These are phyloP conservation scores for Gnomoniopsis smithogilvyi DNA, from an alignment of 2,329 filamentous ascomycete species.

Conservation along the genomic window DNA sequence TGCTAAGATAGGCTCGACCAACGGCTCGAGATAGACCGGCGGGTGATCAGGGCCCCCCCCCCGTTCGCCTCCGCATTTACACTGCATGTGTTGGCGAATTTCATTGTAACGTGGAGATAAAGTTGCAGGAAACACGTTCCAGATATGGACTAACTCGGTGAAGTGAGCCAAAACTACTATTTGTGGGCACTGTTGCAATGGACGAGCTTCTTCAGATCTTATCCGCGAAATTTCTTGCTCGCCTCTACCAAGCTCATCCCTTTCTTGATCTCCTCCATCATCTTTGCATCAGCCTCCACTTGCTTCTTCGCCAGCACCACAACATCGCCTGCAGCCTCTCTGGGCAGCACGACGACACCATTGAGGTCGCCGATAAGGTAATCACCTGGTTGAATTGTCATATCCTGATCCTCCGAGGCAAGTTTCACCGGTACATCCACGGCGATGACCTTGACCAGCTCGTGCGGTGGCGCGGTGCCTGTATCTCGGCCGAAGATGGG, in stretches of 20 bases:
- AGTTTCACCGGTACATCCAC: conserved; percentile 39
- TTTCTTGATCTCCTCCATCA: conserved; percentile 35
- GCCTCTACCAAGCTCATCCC: conserved; percentile 42
- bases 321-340: conserved; percentile 32
- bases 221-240: conserved; percentile 35
- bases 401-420: conserved; percentile 32
- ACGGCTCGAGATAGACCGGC: neutral
- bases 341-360: conserved; percentile 40
- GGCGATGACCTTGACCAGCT: conserved; percentile 37
- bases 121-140: neutral
- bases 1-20: neutral
- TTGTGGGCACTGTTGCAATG: too few species aligned
- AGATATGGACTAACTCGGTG: too few species aligned
- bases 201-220: neutral
- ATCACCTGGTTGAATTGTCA: conserved; percentile 37
- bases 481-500: conserved; percentile 39
- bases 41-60: neutral
- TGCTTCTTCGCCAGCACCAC: conserved; percentile 38
- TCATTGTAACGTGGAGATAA: neutral
- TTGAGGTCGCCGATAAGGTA: conserved; percentile 41
- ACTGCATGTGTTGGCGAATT: neutral
- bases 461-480: conserved; percentile 38
- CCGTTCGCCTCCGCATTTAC: neutral
- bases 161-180: too few species aligned
- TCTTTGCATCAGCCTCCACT: conserved; percentile 37